Evolutionary conservation across 805 yeast species (phyloP).

Genomic region (Wickerhamiella allomyrinae): DNA sequence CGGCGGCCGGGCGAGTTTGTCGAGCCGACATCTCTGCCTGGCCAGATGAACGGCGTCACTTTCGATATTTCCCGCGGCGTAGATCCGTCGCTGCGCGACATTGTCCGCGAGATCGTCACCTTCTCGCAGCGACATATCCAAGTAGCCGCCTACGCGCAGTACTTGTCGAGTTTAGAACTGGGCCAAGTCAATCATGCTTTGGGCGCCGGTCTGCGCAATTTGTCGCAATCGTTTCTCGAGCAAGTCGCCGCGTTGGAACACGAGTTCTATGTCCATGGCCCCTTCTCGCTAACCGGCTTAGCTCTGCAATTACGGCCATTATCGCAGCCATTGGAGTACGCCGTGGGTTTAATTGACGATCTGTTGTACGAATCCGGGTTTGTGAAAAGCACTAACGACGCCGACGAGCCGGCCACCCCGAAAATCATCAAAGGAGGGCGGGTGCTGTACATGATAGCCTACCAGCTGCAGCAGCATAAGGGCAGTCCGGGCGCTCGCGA

Average conservation of each 20-base stretch:
- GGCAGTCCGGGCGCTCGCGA: slow-evolving; percentile 50
- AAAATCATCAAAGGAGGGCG: slow-evolving; percentile 49
- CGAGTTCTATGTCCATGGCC: slow-evolving; percentile 34
- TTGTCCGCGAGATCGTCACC: slow-evolving; percentile 44
- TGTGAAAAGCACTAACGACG: not conserved
- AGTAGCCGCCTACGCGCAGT: slow-evolving; percentile 44
- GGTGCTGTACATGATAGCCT: slow-evolving; percentile 45
- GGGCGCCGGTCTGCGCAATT: slow-evolving; percentile 41
- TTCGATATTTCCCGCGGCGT: slow-evolving; percentile 56
- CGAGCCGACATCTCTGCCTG: slow-evolving; percentile 31
- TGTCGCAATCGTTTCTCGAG: slow-evolving; percentile 26
- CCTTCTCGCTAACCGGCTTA: slow-evolving; percentile 45
- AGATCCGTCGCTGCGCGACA: slow-evolving; percentile 58
- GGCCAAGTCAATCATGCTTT: slow-evolving; percentile 68
- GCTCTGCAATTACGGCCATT: slow-evolving; percentile 35
- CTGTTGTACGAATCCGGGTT: not conserved
- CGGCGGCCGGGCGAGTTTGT: slow-evolving; percentile 23
- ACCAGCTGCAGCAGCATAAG: slow-evolving; percentile 37
- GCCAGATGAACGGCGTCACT: slow-evolving; percentile 54
- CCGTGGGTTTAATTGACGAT: slow-evolving; percentile 39
- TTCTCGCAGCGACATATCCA: slow-evolving; percentile 52
- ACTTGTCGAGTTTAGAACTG: slow-evolving; percentile 37
- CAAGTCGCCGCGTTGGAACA: slow-evolving; percentile 33
- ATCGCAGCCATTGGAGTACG: slow-evolving; percentile 33
- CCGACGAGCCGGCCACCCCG: slow-evolving; percentile 2